A percentile compares a stretch with the other conserved stretches of the same genome.
Evolutionary conservation across 2,329 filamentous ascomycete genomes (phyloP).

Genomic region (Stenocarpella maydis): DNA sequence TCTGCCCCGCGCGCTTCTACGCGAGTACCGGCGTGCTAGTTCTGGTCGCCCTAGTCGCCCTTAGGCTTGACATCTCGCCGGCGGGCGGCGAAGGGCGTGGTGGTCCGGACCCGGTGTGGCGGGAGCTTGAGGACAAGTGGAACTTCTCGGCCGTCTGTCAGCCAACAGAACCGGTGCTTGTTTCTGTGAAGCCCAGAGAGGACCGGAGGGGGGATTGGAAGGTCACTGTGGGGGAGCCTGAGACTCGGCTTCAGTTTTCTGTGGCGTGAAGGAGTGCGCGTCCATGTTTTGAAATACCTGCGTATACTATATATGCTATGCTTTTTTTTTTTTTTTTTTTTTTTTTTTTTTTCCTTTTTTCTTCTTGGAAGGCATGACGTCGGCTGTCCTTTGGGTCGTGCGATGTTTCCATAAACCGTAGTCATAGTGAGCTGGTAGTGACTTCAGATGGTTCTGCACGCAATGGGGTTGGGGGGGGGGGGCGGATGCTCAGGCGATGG

Average conservation of each 20-base stretch:
- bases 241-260: conserved; percentile 24
- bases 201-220: background rate
- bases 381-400: too few relatives aligned
- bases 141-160: background rate
- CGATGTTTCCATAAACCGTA: too few relatives aligned
- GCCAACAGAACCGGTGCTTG: background rate
- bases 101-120: background rate
- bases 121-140: background rate
- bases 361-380: too few relatives aligned
- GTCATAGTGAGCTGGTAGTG: background rate
- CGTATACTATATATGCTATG: too few relatives aligned
- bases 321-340: background rate
- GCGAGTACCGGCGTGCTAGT: conserved; percentile 41
- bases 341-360: background rate
- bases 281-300: background rate
- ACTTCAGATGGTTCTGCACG: too few relatives aligned
- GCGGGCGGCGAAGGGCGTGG: background rate
- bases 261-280: background rate
- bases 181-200: background rate
- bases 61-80: conserved; percentile 39
- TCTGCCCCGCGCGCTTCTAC: conserved; percentile 43
- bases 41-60: conserved; percentile 39
- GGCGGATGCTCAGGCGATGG: too few relatives aligned
- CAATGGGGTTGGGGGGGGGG: too few relatives aligned
- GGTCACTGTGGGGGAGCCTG: background rate